Base-by-base conservation (phyloP, 768 basidiomycete species). In the Boletus reticuloceps region DNA sequence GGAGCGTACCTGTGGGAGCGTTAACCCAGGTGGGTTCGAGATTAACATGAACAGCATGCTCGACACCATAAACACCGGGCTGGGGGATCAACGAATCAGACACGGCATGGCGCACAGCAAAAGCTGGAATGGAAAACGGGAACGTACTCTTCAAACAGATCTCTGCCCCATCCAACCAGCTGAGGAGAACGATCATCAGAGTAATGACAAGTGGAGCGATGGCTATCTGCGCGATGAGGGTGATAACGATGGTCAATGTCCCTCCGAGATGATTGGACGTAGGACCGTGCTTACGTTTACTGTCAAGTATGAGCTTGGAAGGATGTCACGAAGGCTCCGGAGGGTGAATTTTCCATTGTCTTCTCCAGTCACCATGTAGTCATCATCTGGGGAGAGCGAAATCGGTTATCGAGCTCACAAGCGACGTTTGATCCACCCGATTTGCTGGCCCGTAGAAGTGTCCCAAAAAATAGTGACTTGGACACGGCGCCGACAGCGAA, bases 1-100 rank as follows among this genome's bases (percentile, higher is more conserved):
- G 40, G 10, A 7, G n/a, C 64, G 20, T 59, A 79, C 79, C 66
- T 82, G 85, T 2, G 85, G 83, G 25, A 86, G 76, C 19, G 85
- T 86, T 65, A 86, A 67, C 36, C 92, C 94, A 0, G 93, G 90
- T 3, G 93, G 92, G 14, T 91, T 86, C n/a, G 82, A 80, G 25
- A 97, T 82, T n/a, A 98, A 75, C 32, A 99, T 27, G 5, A 27
- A 27, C 6, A 6, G 75, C 29, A 93, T 84, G 60, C 89, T 89
- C 11, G 92, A 82, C 2, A 94, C 83, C 42, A 98, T 82, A 62
- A 94, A 95, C 6, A 94, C 86, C 0, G 93, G 92, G 68, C 91
- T 94, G 52, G 3, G 17, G 13, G 38, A 38, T 7, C 11, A n/a
- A 17, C 4, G 38, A 7, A n/a, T 38, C 38, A 38, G 14, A 14